Evolutionary conservation across 371 early-diverging fungal genomes (phyloP), one percentile per base, ranked within the genome.

Genomic region (Blastocladiella emersonii): DNA sequence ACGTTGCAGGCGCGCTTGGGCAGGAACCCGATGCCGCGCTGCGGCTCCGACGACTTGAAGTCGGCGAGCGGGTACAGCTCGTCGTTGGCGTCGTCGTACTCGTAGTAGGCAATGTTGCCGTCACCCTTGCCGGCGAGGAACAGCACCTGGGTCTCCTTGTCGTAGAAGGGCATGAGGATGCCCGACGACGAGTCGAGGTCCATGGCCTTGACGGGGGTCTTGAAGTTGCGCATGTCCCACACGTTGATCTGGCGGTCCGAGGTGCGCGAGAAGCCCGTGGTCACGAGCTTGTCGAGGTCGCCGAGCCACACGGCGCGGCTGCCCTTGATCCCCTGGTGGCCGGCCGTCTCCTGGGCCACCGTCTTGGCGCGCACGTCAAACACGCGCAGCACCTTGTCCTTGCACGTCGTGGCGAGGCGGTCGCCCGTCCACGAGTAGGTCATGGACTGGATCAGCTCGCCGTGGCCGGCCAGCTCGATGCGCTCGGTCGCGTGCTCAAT

Each of bases 41-140:
- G 93, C 63, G 96, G 94, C 34, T 92, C 93, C 32, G 81, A 72
- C 34, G 95, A 91, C 68, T 90, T 83, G 77, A 82, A 92, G 71
- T 93, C 93, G 61, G 91, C 84, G 36, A 98, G 72, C 61, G 70
- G 74, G 78, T 81, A 85, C 65, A 97, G 69, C 51, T 80, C 84
- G 65, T 88, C 87, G 69, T 88, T 87, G 57, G 90, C 94, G 57
- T 82, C 82, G 59, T 80, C 79, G 53, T 61, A 62, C 76, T 98
- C 98, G 72, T 86, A 98, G 80, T 97, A 97, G 48, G 95, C 87
- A 71, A 98, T 95, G 74, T 92, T 96, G 56, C 95, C 95, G 72
- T 98, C 98, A 70, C 98, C 91, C 75, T 96, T 97, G 61, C 98
- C 98, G 34, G 94, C 98, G 63, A 98, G 73, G 74, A 88, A 98